These are phyloP conservation scores for Truncatella angustata DNA, from an alignment of 2,329 filamentous ascomycete species.

Conservation along the genomic window DNA sequence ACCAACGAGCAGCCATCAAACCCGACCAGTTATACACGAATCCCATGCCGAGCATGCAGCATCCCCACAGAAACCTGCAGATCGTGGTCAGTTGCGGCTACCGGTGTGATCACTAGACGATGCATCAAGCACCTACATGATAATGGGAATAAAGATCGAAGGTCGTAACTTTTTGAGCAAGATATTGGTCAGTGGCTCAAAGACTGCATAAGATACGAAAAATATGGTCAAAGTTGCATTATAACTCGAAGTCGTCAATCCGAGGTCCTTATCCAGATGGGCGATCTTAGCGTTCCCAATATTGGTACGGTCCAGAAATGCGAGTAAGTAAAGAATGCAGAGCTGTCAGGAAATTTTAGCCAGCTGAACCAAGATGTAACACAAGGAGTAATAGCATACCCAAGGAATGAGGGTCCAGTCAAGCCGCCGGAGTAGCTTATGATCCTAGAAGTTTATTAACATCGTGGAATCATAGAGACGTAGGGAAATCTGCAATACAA, in stretches of 20 bases:
- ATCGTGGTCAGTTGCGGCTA: neutral
- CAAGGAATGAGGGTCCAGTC: conserved; percentile 34
- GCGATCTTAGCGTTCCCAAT: conserved; percentile 68
- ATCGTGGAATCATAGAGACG: neutral
- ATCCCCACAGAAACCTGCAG: conserved; percentile 60
- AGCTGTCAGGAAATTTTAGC: too few species aligned
- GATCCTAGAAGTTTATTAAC: conserved; percentile 25
- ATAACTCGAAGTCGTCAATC: conserved; percentile 64
- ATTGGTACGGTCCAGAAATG: conserved; percentile 75
- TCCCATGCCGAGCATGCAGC: conserved; percentile 68
- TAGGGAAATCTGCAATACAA: conserved; percentile 39
- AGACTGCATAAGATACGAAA: conserved; percentile 80
- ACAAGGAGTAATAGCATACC: conserved; percentile 21
- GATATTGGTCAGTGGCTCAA: conserved; percentile 76
- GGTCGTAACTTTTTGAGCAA: conserved; percentile 75
- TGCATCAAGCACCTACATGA: conserved; percentile 59
- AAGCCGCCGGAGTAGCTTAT: conserved; percentile 29
- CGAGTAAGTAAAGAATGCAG: conserved; percentile 70
- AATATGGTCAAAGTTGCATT: conserved; percentile 78
- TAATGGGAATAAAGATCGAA: conserved; percentile 75
- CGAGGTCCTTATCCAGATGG: conserved; percentile 52
- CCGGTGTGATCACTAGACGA: neutral
- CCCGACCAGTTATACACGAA: conserved; percentile 62
- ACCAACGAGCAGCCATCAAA: conserved; percentile 66
- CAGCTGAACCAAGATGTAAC: too few species aligned